phyloP scores from a whole-genome alignment of 2,329 filamentous ascomycete genomes.

The Trichoderma koningiopsis region DNA sequence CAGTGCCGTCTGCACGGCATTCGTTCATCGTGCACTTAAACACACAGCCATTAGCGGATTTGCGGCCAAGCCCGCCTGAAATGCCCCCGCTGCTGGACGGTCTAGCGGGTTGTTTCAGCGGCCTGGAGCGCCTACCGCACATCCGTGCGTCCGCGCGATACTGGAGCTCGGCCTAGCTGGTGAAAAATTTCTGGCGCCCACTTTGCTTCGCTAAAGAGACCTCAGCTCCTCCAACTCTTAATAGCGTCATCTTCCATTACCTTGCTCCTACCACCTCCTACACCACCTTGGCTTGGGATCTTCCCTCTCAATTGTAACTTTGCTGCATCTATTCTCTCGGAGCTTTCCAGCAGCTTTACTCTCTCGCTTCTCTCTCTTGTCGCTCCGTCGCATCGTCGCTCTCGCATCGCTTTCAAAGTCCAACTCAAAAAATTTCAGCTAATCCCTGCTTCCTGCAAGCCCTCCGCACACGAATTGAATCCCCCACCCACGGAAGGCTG shows the following conservation, averaged over 20 bases:
- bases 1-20: constrained; percentile 3
- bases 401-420: not conserved
- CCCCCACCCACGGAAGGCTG: constrained; percentile 15
- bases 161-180: constrained; percentile 19
- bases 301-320: not conserved
- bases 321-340: not conserved
- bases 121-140: constrained; percentile 16
- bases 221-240: constrained; percentile 22
- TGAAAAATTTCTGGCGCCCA: constrained; percentile 22
- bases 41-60: not conserved
- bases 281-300: not conserved
- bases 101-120: constrained; percentile 18
- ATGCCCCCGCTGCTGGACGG: constrained; percentile 15
- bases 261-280: constrained; percentile 13
- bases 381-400: constrained; percentile 6
- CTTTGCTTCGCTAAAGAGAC: constrained; percentile 13
- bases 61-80: constrained; percentile 16
- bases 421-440: not conserved
- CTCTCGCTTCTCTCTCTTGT: not conserved
- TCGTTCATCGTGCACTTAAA: not conserved
- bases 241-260: constrained; percentile 23
- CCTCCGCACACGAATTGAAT: constrained; percentile 18
- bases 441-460: constrained; percentile 14
- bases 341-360: not conserved
- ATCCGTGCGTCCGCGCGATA: constrained; percentile 23